Evolutionary conservation across 257 asterid genomes (phyloP).

Genomic region (Fraxinus americana): DNA sequence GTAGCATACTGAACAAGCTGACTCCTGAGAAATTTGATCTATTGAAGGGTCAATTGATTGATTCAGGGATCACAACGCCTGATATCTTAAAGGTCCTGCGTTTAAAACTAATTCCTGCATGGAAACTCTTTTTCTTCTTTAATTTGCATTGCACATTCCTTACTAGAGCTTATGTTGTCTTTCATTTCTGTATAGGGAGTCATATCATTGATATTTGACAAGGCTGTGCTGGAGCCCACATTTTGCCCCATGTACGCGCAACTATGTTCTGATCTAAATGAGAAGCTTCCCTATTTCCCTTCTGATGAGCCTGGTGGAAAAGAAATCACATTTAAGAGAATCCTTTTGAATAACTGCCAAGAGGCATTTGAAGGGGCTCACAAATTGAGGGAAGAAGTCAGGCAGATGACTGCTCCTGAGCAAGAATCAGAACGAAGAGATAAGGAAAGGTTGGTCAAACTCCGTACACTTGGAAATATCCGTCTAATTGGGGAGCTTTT

Average conservation of each 20-base stretch:
- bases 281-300: constrained; percentile 84
- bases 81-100: constrained; percentile 76
- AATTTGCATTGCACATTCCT: constrained; percentile 1
- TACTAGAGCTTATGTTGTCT: constrained; percentile 13
- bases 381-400: constrained; percentile 74
- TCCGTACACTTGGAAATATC: constrained; percentile 95
- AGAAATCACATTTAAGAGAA: constrained; percentile 83
- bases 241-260: constrained; percentile 93
- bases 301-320: constrained; percentile 94
- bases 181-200: constrained; percentile 57
- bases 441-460: constrained; percentile 79
- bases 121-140: neutral
- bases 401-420: constrained; percentile 87
- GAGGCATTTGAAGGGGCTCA: constrained; percentile 94
- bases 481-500: constrained; percentile 96
- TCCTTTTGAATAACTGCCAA: constrained; percentile 81
- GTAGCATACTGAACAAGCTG: constrained; percentile 94
- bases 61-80: constrained; percentile 91
- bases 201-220: constrained; percentile 90
- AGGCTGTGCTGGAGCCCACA: constrained; percentile 95
- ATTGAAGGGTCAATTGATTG: constrained; percentile 90
- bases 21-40: constrained; percentile 97
- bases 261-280: constrained; percentile 87
- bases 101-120: neutral
- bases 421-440: constrained; percentile 84